Evolutionary conservation across 1,284 basidiomycete genomes (phyloP).

Genomic region (Cutaneotrichosporon sp.): DNA sequence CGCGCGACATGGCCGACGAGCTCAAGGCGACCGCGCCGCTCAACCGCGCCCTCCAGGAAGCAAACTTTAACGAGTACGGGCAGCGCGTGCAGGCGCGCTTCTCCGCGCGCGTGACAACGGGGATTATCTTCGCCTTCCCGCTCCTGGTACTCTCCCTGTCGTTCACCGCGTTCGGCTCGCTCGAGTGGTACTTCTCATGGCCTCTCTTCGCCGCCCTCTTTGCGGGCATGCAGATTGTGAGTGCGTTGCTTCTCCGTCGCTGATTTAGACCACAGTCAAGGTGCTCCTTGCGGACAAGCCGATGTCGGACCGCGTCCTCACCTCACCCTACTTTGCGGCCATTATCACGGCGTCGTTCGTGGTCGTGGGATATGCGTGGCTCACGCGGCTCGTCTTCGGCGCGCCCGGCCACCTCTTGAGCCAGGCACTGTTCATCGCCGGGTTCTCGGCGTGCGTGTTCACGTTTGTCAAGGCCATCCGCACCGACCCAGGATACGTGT

Average conservation of each 20-base stretch:
- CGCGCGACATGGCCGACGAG: slow-evolving; percentile 91
- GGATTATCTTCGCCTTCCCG: slow-evolving; percentile 78
- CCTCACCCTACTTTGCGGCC: slow-evolving; percentile 80
- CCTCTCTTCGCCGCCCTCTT: slow-evolving; percentile 79
- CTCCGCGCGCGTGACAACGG: slow-evolving; percentile 69
- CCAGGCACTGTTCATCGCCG: slow-evolving; percentile 72
- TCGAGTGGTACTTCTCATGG: slow-evolving; percentile 87
- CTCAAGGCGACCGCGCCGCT: slow-evolving; percentile 85
- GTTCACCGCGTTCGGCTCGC: slow-evolving; percentile 73
- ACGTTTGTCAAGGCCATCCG: slow-evolving; percentile 87
- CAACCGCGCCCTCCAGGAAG: slow-evolving; percentile 82
- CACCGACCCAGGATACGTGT: slow-evolving; percentile 86
- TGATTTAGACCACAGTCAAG: slow-evolving; percentile 34
- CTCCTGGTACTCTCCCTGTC: slow-evolving; percentile 75
- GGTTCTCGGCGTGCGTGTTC: slow-evolving; percentile 71
- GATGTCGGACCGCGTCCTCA: slow-evolving; percentile 46
- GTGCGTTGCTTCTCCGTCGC: slow-evolving; percentile 32
- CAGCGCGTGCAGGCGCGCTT: slow-evolving; percentile 38
- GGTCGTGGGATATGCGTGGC: slow-evolving; percentile 84
- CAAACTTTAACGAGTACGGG: slow-evolving; percentile 46
- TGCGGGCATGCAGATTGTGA: slow-evolving; percentile 87
- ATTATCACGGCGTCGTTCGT: slow-evolving; percentile 83
- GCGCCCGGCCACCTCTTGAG: slow-evolving; percentile 59
- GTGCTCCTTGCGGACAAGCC: slow-evolving; percentile 38
- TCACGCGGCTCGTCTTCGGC: slow-evolving; percentile 54